Conservation (phyloP, 1,139 yeast genomes). For the Suhomyces taliae region DNA sequence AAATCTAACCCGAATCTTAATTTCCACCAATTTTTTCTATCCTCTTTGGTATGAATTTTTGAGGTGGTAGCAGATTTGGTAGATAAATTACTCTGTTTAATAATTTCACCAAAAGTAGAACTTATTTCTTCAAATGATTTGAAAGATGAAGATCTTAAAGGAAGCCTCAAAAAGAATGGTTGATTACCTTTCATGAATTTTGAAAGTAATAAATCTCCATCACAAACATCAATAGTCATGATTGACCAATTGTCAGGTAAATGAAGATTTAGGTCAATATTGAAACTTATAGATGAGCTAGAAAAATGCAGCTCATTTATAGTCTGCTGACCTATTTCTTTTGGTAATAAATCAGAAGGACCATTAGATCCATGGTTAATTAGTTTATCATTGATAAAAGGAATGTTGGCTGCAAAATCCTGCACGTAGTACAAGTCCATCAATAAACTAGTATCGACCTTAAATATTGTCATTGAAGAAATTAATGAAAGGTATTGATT, state of each 20-base stretch:
- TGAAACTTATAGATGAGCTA: constrained; percentile 12
- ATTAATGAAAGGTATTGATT: constrained; percentile 27
- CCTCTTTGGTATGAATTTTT: constrained; percentile 54
- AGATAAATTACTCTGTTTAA: constrained; percentile 58
- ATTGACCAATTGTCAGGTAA: constrained; percentile 59
- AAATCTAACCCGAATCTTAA: constrained; percentile 63
- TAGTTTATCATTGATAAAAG: constrained; percentile 32
- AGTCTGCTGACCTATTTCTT: not conserved
- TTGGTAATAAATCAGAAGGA: constrained; percentile 14
- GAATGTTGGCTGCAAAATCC: constrained; percentile 33
- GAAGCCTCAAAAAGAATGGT: constrained; percentile 59
- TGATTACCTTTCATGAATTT: constrained; percentile 34
- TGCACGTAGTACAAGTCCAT: constrained; percentile 31
- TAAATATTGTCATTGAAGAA: constrained; percentile 26
- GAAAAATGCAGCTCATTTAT: not conserved
- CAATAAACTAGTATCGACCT: constrained; percentile 21
- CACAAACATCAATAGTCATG: constrained; percentile 63
- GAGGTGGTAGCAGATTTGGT: constrained; percentile 56
- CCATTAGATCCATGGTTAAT: constrained; percentile 16
- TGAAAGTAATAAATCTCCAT: constrained; percentile 58
- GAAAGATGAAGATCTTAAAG: constrained; percentile 38
- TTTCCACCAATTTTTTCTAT: constrained; percentile 78
- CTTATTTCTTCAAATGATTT: constrained; percentile 48
- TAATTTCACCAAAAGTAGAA: constrained; percentile 48
- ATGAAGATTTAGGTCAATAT: constrained; percentile 18